These are phyloP conservation scores for Aureobasidium leucospermi DNA, from an alignment of 2,329 filamentous ascomycete species.

Conservation along the genomic window DNA sequence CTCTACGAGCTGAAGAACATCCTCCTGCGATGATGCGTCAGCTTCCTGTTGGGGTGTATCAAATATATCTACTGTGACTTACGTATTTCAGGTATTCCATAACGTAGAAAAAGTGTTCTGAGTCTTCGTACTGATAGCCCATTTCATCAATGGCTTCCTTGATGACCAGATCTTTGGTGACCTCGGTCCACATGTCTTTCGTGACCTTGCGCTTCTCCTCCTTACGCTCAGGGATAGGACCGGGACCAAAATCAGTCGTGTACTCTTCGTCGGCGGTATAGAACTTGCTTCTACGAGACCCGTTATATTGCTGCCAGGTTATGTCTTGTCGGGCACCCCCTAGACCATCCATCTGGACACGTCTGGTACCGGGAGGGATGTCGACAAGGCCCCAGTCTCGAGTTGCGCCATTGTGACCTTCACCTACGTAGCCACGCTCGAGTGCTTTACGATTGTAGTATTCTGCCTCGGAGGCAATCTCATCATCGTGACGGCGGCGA, in stretches of 20 bases:
- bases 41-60: background rate
- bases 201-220: constrained; percentile 19
- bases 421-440: constrained; percentile 62
- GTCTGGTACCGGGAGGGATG: constrained; percentile 74
- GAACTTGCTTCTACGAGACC: constrained; percentile 67
- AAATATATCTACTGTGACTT: constrained; percentile 37
- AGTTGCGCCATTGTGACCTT: constrained; percentile 66
- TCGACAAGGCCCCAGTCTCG: constrained; percentile 76
- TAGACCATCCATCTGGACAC: constrained; percentile 72
- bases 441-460: constrained; percentile 61
- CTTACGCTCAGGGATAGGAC: constrained; percentile 9
- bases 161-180: constrained; percentile 85
- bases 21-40: constrained; percentile 54
- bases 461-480: constrained; percentile 49
- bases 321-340: constrained; percentile 70
- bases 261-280: constrained; percentile 56
- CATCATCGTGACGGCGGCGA: constrained; percentile 42
- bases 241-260: constrained; percentile 36
- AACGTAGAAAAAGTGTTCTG: constrained; percentile 81
- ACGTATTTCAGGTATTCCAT: constrained; percentile 86
- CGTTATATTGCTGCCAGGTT: constrained; percentile 72
- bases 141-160: constrained; percentile 78
- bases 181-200: constrained; percentile 81
- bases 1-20: constrained; percentile 76
- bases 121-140: constrained; percentile 88